These are phyloP conservation scores for Leptosphaerulina australis DNA, from an alignment of 2,329 filamentous ascomycete species.

Conservation along the genomic window DNA sequence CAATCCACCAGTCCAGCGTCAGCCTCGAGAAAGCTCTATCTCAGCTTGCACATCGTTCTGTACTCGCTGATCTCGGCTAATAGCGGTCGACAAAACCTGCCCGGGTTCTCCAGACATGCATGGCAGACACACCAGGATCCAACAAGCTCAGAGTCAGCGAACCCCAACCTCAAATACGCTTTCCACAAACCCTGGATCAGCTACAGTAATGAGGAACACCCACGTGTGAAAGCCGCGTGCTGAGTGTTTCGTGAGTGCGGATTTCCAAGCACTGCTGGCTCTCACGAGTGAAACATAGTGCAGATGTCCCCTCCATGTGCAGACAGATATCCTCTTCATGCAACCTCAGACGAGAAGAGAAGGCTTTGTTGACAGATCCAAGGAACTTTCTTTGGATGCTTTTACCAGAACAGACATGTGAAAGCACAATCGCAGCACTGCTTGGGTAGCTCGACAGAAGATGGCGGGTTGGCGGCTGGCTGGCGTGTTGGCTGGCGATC, in stretches of 20 bases:
- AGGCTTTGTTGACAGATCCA: background rate
- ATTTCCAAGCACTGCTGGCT: constrained; percentile 5
- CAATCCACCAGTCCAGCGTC: background rate
- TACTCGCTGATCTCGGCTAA: constrained; percentile 3
- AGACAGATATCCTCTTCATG: constrained; percentile 1
- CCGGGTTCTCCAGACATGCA: background rate
- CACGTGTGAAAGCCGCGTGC: constrained; percentile 6
- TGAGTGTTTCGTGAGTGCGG: background rate
- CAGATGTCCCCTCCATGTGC: too few species aligned
- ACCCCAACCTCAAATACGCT: background rate
- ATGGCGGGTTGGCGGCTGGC: constrained; percentile 7
- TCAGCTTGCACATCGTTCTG: background rate
- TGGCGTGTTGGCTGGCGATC: constrained; percentile 8
- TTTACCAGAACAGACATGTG: constrained; percentile 1
- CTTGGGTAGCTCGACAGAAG: constrained; percentile 9
- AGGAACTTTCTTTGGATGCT: background rate
- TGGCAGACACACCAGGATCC: constrained; percentile 1
- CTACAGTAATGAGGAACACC: background rate
- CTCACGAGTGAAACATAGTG: constrained; percentile 5
- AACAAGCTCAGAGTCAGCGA: background rate
- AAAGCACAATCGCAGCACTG: constrained; percentile 1
- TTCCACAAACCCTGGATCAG: background rate
- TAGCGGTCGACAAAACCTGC: constrained; percentile 6
- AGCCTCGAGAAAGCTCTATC: background rate
- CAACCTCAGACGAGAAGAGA: background rate